phyloP scores from a whole-genome alignment of 1,139 yeast species.

The Fermentozyma sake region DNA sequence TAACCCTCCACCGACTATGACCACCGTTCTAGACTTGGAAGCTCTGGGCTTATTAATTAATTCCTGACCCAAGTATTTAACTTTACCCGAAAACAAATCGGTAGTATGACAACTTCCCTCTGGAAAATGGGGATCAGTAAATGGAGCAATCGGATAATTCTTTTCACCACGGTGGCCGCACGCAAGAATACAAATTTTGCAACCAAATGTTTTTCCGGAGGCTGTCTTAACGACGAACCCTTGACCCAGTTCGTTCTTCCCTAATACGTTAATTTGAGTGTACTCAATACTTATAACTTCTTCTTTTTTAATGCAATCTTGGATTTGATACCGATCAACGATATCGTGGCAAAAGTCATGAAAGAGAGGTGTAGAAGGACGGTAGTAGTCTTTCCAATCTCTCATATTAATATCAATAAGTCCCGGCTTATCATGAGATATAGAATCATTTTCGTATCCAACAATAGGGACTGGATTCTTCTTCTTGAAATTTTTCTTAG shows the following conservation, averaged over 20 bases:
- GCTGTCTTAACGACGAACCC: constrained; percentile 28
- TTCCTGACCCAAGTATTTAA: constrained; percentile 18
- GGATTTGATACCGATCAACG: constrained; percentile 28
- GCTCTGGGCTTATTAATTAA: constrained; percentile 13
- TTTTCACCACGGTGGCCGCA: constrained; percentile 39
- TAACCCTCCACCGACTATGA: constrained; percentile 46
- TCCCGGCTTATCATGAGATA: constrained; percentile 27
- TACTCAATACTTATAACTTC: constrained; percentile 32
- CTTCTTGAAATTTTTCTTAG: constrained; percentile 13
- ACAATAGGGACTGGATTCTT: constrained; percentile 13
- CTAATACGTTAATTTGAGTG: constrained; percentile 20
- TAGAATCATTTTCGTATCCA: constrained; percentile 2
- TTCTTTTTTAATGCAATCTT: constrained; percentile 28
- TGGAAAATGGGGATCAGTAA: constrained; percentile 19
- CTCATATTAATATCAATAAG: constrained; percentile 41
- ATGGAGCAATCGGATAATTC: constrained; percentile 30
- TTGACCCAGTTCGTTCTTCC: constrained; percentile 19
- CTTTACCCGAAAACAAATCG: constrained; percentile 29
- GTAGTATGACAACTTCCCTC: constrained; percentile 41
- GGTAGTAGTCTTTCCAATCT: constrained; percentile 43
- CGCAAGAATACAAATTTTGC: constrained; percentile 36
- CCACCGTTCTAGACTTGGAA: constrained; percentile 18
- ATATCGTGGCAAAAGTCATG: constrained; percentile 36
- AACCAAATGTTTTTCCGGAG: constrained; percentile 25
- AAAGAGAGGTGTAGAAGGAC: constrained; percentile 41